Evolutionary conservation across 2,329 filamentous ascomycete genomes (phyloP), one percentile per base, ranked within the genome.

Genomic region (Parasarocladium wereldwijsianum): DNA sequence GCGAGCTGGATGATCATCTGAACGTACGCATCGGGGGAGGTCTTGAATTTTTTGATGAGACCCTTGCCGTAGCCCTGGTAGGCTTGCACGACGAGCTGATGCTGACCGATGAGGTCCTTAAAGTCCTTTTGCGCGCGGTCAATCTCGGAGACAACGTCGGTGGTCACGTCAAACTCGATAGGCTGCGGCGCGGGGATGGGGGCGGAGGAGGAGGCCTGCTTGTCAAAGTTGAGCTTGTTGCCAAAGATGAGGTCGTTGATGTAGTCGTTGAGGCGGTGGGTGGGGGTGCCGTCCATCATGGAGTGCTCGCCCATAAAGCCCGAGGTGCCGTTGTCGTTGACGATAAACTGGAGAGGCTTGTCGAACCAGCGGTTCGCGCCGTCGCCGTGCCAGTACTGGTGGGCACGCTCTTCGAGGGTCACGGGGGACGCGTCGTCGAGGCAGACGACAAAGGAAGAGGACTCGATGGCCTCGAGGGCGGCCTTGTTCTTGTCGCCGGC

Each of bases 241-340:
- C 78, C 77, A 59, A 93, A 86, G 54, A 96, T 94, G 47, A 82
- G 70, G 50, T 81, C 75, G 61, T 87, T 92, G 50, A 92, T 70
- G 49, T 85, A 90, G 66, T 98, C 90, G 55, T 94, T 98, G 11
- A 98, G 69, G 25, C 92, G 79, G 58, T 96, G 90, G 3, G 92
- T 98, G 1, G 92, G 86, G 6, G 90, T 98, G 40, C 92, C 90
- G 51, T 98, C 90, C 92, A 98, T 98, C 90, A 98, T 96, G 45
- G 82, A 92, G 67, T 98, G 90, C 60, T 98, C 90, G 47, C 90
- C 90, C 68, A 85, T 87, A 67, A 98, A 98, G 37, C 90, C 90
- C 3, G 90, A 81, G 6, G 90, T 93, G 43, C 90, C 90, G 53
- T 98, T 98, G 52, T 98, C 86, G 56, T 93, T 94, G 60, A 98